Base-by-base conservation (phyloP, 331 rosid species). In the Acacia pycnantha region DNA sequence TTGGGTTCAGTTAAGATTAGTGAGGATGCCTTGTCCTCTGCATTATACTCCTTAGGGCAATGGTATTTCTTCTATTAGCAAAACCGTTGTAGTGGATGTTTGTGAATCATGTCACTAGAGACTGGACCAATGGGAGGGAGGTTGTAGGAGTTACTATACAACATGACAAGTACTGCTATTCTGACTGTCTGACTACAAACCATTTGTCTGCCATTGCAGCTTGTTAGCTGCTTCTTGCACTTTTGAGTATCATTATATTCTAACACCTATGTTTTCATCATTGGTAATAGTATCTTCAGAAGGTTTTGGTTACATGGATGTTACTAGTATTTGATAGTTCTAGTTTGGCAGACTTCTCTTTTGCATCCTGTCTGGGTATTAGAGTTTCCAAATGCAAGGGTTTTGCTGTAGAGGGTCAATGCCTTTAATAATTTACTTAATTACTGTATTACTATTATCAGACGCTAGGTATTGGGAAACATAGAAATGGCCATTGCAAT, bases 131-230 rank as follows among this genome's bases (percentile, higher is more conserved):
- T 26, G 70, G 70, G 62, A 76, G 37, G 13, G 43, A 24, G 46
- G 40, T 6, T 16, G 22, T 10, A 5, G 31, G 74, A 70, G 22
- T 44, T 58, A 2, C 16, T 37, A 43, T 22, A 4, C 8, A 61
- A 15, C 50, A 7, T 46, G 19, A 51, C 19, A 58, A 18, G 40
- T 19, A 51, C 61, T 67, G 81, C 61, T 69, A 13, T 58, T 22
- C 68, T 46, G n/a, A 43, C 14, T 70, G 21, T 71, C 41, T 61
- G 41, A 79, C 21, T 37, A 71, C 58, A 27, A 53, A 29, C 40
- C 66, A 50, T 72, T 77, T 18, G 50, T 65, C 47, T 40, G 10
- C 46, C 43, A 18, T 53, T 65, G 83, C 66, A 71, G 40, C 54
- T 24, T 21, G 50, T 59, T 61, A 4, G 74, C n/a, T 77, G 65